Base-by-base conservation (phyloP, 352 stramenopile genomes). In the Phytophthora pisi region DNA sequence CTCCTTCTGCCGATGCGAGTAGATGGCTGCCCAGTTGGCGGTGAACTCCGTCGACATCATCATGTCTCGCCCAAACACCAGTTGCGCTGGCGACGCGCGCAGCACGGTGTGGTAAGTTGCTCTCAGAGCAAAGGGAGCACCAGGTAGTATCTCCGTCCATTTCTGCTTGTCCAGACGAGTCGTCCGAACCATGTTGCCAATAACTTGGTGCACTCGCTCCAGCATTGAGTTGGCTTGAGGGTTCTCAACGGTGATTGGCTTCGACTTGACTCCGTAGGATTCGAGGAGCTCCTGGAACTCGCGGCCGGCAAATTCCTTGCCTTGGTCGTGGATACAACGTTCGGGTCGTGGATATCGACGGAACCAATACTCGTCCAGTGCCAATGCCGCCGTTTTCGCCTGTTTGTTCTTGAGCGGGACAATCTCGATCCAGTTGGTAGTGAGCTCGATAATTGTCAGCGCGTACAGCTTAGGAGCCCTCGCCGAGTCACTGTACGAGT, bases 251-350 rank as follows among this genome's bases (percentile, higher is more conserved):
- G 55, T 36, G 23, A 43, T 54, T 1, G 28, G 16, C 15, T 42
- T 51, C 1, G 30, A 46, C 10, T 53, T 0, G 6, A 54, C 28
- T 3, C 43, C 43, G 11, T 54, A 55, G 1, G 53, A 60, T 13
- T 60, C 13, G 5, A 51, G 38, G 23, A 51, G 38, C 18, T 60
- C 53, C 24, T 54, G 55, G 31, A 62, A 62, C 28, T 63, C 26
- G 24, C 26, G 3, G 0, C 54, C 54, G 20, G n/a, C 23, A 5
- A 61, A 52, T 30, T 61, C 54, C 20, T 9, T 51, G 4, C 42
- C 54, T 51, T 61, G 18, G 9, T 51, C 54, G 11, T 61, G 54
- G 13, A 52, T 16, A 1, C 26, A 6, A 18, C 40, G 38, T 3
- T 45, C 24, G 3, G 26, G 54, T 3, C 38, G 38, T 31, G 38